phyloP scores from a whole-genome alignment of 1,284 basidiomycete species.

The Coriolopsis trogii region DNA sequence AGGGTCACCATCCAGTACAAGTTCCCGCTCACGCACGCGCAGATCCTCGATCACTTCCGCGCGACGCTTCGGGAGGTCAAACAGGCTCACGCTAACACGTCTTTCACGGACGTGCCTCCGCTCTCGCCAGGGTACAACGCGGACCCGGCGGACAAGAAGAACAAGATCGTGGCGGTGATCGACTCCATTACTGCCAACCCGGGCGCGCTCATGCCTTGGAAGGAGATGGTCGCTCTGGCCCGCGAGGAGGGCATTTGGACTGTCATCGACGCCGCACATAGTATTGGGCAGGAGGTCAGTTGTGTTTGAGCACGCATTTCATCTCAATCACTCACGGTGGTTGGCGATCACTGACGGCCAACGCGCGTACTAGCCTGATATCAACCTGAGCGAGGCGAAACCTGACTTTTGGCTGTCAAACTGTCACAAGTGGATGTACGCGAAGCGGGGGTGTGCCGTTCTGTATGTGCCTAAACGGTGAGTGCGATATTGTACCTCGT shows the following conservation, averaged over 20 bases:
- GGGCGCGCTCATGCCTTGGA: conserved; percentile 79
- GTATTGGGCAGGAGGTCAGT: conserved; percentile 64
- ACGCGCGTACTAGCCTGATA: conserved; percentile 36
- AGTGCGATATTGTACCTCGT: too few relatives aligned
- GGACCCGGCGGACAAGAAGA: conserved; percentile 24
- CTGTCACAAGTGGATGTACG: conserved; percentile 84
- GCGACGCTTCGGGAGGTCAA: conserved; percentile 39
- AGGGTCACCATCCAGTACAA: conserved; percentile 18
- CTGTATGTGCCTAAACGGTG: conserved; percentile 81
- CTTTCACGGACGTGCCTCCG: conserved; percentile 28
- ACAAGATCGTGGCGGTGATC: conserved; percentile 73
- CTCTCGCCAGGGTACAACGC: conserved; percentile 14
- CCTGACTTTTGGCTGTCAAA: conserved; percentile 89
- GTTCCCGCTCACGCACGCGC: conserved; percentile 60
- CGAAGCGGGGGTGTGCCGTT: conserved; percentile 72
- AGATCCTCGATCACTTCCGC: conserved; percentile 60
- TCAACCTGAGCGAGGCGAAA: conserved; percentile 59
- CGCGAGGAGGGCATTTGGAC: conserved; percentile 68
- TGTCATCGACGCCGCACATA: conserved; percentile 85
- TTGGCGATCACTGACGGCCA: background rate
- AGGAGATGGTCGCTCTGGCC: conserved; percentile 71
- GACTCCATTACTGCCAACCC: conserved; percentile 77
- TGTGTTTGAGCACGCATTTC: background rate
- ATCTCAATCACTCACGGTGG: background rate
- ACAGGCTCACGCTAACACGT: conserved; percentile 34